Conservation (phyloP, 2,329 filamentous ascomycete species). For the Trichoderma sp. region DNA sequence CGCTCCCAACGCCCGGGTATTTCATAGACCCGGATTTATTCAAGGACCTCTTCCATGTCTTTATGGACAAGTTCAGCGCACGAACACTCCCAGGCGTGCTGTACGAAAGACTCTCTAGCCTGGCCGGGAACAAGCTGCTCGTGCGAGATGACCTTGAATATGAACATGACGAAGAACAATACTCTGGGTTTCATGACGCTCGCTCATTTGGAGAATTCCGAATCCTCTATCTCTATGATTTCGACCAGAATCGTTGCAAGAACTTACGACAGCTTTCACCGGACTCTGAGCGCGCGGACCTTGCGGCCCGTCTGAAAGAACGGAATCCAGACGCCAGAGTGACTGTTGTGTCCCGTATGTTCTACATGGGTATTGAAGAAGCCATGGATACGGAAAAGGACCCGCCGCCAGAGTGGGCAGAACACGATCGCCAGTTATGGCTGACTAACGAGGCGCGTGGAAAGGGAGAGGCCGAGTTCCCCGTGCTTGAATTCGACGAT, state of each 20-base stretch:
- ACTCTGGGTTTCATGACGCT: background rate
- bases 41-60: conserved; percentile 13
- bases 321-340: conserved; percentile 6
- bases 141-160: background rate
- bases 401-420: background rate
- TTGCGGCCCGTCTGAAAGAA: background rate
- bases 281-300: background rate
- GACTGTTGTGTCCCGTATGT: conserved; percentile 11
- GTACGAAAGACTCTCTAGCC: background rate
- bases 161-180: conserved; percentile 1
- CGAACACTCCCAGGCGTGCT: background rate
- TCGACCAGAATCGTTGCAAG: conserved; percentile 7
- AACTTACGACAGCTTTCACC: conserved; percentile 4
- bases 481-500: conserved; percentile 8
- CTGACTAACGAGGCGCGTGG: background rate
- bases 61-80: background rate
- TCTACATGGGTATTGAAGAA: conserved; percentile 3
- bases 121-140: conserved; percentile 1
- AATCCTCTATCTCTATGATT: conserved; percentile 17
- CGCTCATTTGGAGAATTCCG: background rate
- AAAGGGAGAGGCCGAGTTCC: conserved; percentile 13
- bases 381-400: background rate
- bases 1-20: background rate
- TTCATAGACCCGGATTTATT: background rate
- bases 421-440: background rate